Conservation (phyloP, 768 basidiomycete species). For the Peribolospora baueri region DNA sequence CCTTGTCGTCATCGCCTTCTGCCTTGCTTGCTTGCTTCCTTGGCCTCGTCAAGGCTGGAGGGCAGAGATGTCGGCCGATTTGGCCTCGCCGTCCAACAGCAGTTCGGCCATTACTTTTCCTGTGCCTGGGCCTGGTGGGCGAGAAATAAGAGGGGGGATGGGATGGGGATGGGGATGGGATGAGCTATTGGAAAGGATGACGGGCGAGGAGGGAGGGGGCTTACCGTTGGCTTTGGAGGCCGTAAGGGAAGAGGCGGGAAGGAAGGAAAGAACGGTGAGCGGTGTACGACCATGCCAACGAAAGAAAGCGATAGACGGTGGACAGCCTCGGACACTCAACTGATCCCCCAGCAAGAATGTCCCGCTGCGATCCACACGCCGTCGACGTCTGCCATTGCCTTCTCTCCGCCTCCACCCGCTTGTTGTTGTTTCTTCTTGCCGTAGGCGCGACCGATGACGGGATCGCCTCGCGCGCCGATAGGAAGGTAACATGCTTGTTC, state of each 20-base stretch:
- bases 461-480: conserved; percentile 33
- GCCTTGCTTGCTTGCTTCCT: too few species aligned
- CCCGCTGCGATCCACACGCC: conserved; percentile 51
- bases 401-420: conserved; percentile 24
- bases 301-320: neutral
- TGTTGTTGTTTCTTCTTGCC: too few species aligned
- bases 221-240: too few species aligned
- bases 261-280: too few species aligned
- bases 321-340: conserved; percentile 11
- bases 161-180: neutral
- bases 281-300: conserved; percentile 35
- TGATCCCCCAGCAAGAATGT: conserved; percentile 47
- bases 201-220: neutral
- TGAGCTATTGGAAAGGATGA: neutral
- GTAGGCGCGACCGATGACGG: conserved; percentile 30
- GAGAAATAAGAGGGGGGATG: neutral
- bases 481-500: conserved; percentile 62
- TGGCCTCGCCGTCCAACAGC: conserved; percentile 39
- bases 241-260: too few species aligned
- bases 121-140: conserved; percentile 45
- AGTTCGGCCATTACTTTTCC: conserved; percentile 47
- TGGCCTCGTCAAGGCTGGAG: neutral
- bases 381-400: conserved; percentile 23
- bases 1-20: too few species aligned
- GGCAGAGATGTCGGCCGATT: conserved; percentile 22